These are phyloP conservation scores for Colletotrichum theobromicola DNA, from an alignment of 2,329 filamentous ascomycete genomes.

Conservation along the genomic window DNA sequence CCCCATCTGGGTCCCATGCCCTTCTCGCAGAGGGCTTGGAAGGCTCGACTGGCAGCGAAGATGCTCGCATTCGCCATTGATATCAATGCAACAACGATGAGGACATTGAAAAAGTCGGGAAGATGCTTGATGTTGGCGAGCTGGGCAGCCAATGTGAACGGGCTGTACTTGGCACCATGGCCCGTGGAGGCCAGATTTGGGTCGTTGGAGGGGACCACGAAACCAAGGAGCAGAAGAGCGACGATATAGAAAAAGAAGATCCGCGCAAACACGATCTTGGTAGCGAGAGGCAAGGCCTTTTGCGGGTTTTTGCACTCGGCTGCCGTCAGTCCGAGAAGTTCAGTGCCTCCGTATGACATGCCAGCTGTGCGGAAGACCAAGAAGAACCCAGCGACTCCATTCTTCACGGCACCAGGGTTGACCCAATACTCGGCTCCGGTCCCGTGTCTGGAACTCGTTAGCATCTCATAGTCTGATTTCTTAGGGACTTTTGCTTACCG, in stretches of 20 bases:
- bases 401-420: constrained; percentile 46
- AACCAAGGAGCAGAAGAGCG: constrained; percentile 55
- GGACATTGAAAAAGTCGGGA: constrained; percentile 36
- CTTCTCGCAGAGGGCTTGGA: constrained; percentile 37
- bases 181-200: constrained; percentile 36
- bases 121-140: constrained; percentile 31
- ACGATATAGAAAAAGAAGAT: constrained; percentile 61
- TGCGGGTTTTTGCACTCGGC: constrained; percentile 48
- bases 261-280: constrained; percentile 77
- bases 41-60: constrained; percentile 40
- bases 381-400: constrained; percentile 46
- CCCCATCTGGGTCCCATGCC: constrained; percentile 37
- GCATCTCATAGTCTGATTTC: constrained; percentile 22
- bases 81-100: constrained; percentile 39
- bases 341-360: constrained; percentile 50
- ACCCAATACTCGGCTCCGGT: constrained; percentile 51
- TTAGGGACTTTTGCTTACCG: constrained; percentile 38
- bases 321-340: constrained; percentile 49
- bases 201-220: constrained; percentile 53
- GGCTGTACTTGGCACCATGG: constrained; percentile 26
- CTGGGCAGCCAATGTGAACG: constrained; percentile 32
- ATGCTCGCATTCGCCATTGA: constrained; percentile 47
- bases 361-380: constrained; percentile 49
- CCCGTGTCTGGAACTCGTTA: constrained; percentile 9
- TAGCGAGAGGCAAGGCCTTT: constrained; percentile 77